Conservation (phyloP, 768 basidiomycete species). For the Royoungia palumana region DNA sequence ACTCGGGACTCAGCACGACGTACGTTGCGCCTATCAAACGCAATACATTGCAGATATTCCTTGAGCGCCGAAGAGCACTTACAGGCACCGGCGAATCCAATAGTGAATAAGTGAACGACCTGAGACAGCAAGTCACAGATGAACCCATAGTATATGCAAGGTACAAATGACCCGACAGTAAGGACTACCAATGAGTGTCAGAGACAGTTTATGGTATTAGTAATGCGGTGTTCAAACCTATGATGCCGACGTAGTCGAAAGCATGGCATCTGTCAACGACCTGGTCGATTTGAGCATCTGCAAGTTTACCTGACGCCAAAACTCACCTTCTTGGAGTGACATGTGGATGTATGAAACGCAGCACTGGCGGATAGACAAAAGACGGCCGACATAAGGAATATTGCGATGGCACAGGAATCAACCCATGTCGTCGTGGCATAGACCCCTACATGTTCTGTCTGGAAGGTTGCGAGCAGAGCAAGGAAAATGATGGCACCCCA, state of each 20-base stretch:
- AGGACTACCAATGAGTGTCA: slow-evolving; percentile 40
- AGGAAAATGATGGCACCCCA: slow-evolving; percentile 63
- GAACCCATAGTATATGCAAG: slow-evolving; percentile 76
- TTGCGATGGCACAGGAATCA: slow-evolving; percentile 55
- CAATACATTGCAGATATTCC: slow-evolving; percentile 1
- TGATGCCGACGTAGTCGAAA: slow-evolving; percentile 80
- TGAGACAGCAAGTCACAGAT: slow-evolving; percentile 58
- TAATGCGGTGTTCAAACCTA: slow-evolving; percentile 38
- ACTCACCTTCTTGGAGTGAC: slow-evolving; percentile 68
- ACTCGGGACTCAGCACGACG: slow-evolving; percentile 76
- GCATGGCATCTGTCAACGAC: slow-evolving; percentile 58
- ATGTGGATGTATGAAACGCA: slow-evolving; percentile 66
- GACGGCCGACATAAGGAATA: slow-evolving; percentile 71
- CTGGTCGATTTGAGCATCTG: slow-evolving; percentile 33
- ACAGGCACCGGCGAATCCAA: slow-evolving; percentile 58
- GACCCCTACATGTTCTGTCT: slow-evolving; percentile 45
- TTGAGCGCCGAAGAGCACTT: slow-evolving; percentile 25
- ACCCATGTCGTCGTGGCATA: slow-evolving; percentile 57
- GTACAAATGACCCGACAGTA: slow-evolving; percentile 76
- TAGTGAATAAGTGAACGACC: slow-evolving; percentile 50
- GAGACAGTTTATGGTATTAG: neutral
- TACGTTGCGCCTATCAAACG: slow-evolving; percentile 54
- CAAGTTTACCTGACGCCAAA: neutral
- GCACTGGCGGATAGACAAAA: slow-evolving; percentile 71
- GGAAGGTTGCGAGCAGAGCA: slow-evolving; percentile 52